Percentiles rank a stretch among this genome's conserved stretches.
These are phyloP conservation scores for Aegilops umbellulata DNA, from an alignment of 176 grass and related monocot species.

Conservation along the genomic window DNA sequence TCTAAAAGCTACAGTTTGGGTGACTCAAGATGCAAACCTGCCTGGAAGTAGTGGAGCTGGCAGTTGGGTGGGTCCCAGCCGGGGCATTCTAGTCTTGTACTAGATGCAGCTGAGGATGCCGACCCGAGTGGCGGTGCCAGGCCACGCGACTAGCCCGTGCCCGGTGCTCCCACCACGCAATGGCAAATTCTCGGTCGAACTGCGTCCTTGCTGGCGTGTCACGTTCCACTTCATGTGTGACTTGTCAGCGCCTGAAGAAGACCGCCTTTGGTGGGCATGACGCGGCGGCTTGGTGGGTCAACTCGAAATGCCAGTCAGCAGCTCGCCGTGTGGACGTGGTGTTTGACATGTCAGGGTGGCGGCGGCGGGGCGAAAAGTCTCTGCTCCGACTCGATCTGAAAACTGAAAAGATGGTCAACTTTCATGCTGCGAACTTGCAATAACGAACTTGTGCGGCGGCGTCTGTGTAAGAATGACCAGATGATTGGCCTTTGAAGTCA, in stretches of 20 bases:
- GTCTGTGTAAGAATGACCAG: neutral
- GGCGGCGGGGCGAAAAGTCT: neutral
- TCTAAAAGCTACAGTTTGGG: neutral
- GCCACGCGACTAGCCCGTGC: neutral
- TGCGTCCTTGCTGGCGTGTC: neutral
- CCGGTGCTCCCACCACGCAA: neutral
- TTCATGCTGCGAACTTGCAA: neutral
- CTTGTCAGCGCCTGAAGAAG: neutral
- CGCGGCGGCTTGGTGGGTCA: neutral
- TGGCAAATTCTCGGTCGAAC: too few relatives aligned
- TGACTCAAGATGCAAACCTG: neutral
- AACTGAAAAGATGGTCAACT: neutral
- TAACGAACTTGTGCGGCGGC: neutral
- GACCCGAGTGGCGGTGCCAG: slow-evolving; percentile 31
- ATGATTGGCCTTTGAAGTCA: slow-evolving; percentile 1
- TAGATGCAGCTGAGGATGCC: neutral
- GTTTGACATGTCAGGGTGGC: neutral
- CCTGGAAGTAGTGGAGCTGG: slow-evolving; percentile 6
- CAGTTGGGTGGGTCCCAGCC: slow-evolving; percentile 15
- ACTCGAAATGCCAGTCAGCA: neutral
- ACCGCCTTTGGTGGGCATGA: neutral
- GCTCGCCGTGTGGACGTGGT: neutral
- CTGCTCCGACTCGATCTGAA: neutral
- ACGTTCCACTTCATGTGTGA: neutral
- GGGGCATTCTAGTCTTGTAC: too few relatives aligned